Percentiles rank a stretch among this genome's conserved stretches.
These are phyloP conservation scores for Fusarium subglutinans DNA, from an alignment of 2,329 filamentous ascomycete species.

Conservation along the genomic window DNA sequence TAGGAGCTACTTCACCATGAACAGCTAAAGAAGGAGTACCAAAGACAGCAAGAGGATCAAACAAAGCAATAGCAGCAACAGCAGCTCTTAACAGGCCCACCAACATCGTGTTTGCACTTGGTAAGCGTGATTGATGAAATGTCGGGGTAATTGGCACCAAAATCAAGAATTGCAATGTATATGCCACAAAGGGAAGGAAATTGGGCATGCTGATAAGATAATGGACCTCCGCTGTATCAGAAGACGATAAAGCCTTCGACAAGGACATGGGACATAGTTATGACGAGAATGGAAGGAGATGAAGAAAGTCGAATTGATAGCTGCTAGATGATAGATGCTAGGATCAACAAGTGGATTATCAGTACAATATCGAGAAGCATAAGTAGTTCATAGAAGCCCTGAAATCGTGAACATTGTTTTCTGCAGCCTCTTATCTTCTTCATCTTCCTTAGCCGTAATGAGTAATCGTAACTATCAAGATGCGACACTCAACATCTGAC, in stretches of 20 bases:
- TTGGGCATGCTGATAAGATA: background rate
- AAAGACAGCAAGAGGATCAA: too few species aligned
- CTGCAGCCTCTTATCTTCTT: background rate
- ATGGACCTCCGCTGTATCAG: background rate
- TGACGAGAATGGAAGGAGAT: background rate
- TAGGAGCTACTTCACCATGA: too few species aligned
- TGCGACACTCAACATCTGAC: constrained; percentile 1
- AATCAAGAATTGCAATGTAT: constrained; percentile 5
- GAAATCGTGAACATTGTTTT: background rate
- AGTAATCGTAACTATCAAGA: background rate
- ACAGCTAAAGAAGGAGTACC: too few species aligned
- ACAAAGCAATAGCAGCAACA: too few species aligned
- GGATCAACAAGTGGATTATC: background rate
- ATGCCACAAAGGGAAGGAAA: constrained; percentile 8
- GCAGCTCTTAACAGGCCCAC: too few species aligned
- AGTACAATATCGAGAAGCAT: background rate
- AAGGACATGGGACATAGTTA: background rate
- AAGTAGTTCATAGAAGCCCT: background rate
- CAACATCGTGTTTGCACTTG: too few species aligned
- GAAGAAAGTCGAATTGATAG: background rate
- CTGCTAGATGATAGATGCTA: background rate
- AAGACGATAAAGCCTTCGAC: background rate
- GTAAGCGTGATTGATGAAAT: background rate
- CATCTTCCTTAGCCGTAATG: background rate
- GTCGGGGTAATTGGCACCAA: background rate